A percentile compares a stretch with the other conserved stretches of the same genome.
These are phyloP conservation scores for Allium cepa DNA, from an alignment of 106 monocot genomes.

Conservation along the genomic window DNA sequence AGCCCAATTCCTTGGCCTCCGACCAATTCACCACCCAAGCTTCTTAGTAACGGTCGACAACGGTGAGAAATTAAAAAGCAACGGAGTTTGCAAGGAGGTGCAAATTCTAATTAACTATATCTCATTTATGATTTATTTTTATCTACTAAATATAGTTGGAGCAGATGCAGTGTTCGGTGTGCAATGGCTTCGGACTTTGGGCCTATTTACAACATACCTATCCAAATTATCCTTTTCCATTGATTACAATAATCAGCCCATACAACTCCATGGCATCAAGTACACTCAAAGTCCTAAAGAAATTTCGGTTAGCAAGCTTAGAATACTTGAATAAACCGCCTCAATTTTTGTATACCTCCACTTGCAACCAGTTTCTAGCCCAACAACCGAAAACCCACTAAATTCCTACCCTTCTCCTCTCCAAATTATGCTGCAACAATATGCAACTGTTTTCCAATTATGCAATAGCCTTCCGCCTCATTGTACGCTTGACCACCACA, in stretches of 20 bases:
- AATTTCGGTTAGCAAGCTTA: background rate
- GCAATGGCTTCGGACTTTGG: background rate
- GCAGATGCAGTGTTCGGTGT: background rate
- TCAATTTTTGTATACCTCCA: no score
- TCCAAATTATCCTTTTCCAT: background rate
- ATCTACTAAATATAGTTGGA: background rate
- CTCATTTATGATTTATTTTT: background rate
- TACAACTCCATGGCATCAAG: background rate
- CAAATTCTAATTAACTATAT: background rate
- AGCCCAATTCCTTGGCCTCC: background rate
- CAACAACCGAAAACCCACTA: no score
- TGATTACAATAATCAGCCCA: background rate
- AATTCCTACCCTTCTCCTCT: background rate
- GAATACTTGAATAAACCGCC: background rate
- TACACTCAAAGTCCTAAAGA: background rate
- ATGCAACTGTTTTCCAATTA: no score
- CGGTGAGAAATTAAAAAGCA: background rate
- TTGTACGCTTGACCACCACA: no score
- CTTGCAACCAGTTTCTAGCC: no score
- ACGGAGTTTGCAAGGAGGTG: background rate
- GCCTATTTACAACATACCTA: background rate
- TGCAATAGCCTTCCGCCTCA: no score
- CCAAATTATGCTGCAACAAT: background rate
- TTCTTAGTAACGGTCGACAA: background rate
- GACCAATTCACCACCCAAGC: background rate